Base-by-base conservation (phyloP, 139 green algal genomes). In the Volvox reticuliferus region DNA sequence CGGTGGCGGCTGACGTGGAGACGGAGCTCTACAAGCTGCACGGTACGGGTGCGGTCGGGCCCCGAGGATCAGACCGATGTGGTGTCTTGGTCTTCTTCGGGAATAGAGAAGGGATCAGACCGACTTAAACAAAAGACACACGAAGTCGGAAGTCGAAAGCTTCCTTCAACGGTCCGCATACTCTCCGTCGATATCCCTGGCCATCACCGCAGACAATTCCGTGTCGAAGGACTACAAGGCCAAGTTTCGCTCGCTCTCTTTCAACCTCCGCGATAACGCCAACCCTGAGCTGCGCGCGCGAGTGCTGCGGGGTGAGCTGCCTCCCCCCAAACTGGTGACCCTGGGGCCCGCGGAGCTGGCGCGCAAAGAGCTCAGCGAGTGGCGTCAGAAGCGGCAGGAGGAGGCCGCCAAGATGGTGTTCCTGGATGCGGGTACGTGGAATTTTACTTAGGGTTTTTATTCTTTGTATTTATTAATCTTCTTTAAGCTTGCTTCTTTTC, bases 181-280 rank as follows among this genome's bases (percentile, higher is more conserved):
- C n/a, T n/a, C n/a, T n/a, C n/a, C n/a, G n/a, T n/a, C n/a, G n/a
- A n/a, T 55, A 9, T 55, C 44, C 44, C 44, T 55, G 44, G 44
- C 17, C 30, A 35, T n/a, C n/a, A n/a, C 83, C 75, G 2, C 89
- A 96, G 94, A 92, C n/a, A 91, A 67, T 30, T 79, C 88, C 24
- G 79, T 93, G 32, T 94, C 82, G 76, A 92, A 91, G 86, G 97
- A 99, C 50, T 99, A 99, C 97, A 99, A 98, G 95, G 82, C 88
- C 71, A 97, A 97, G 94, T 95, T 97, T 88, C 95, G 97, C 21
- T 96, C 84, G 76, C 92, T 99, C 17, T 82, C 92, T 0, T 99
- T 98, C 95, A 99, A 99, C 94, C 93, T 99, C 44, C 95, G 96
- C 71, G 97, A 99, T 91, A 44, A 89, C 36, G 93, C 87, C 62